Conservation (phyloP, 208 protist species). For the Leishmania mexicana region DNA sequence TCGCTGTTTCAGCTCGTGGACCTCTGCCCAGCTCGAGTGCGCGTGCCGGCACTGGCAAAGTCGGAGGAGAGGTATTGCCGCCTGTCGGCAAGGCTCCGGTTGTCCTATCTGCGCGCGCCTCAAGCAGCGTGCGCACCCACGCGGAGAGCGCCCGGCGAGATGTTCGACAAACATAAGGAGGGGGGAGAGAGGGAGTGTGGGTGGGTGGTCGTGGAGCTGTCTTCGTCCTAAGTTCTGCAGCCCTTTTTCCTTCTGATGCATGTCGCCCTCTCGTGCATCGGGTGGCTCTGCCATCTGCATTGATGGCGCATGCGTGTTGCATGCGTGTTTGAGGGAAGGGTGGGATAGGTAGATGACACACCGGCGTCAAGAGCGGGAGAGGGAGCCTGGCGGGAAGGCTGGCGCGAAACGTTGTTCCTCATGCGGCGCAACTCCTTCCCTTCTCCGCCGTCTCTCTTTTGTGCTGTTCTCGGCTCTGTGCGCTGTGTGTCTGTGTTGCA, state of each 20-base stretch:
- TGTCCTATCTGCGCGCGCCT: not conserved
- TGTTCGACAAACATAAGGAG: not conserved
- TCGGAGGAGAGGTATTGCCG: slow-evolving; percentile 1
- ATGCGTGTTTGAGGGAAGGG: not conserved
- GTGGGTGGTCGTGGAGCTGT: not conserved
- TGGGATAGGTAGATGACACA: not conserved
- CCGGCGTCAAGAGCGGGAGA: not conserved
- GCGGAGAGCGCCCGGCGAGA: not conserved
- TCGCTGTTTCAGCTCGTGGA: not conserved
- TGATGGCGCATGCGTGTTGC: not conserved
- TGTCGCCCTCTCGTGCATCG: not conserved
- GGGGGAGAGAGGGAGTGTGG: too few species aligned
- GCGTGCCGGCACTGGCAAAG: not conserved
- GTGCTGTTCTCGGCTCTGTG: not conserved
- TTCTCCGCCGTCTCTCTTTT: not conserved
- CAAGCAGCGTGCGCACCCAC: not conserved
- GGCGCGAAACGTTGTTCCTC: not conserved
- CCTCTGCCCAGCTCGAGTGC: not conserved
- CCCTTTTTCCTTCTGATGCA: not conserved
- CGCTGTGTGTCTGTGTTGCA: not conserved
- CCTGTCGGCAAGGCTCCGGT: not conserved
- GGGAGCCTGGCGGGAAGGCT: not conserved
- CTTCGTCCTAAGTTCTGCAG: not conserved
- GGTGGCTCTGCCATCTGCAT: not conserved
- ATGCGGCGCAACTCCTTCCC: not conserved